These are phyloP conservation scores for Kwoniella pini DNA, from an alignment of 768 basidiomycete genomes.

Conservation along the genomic window DNA sequence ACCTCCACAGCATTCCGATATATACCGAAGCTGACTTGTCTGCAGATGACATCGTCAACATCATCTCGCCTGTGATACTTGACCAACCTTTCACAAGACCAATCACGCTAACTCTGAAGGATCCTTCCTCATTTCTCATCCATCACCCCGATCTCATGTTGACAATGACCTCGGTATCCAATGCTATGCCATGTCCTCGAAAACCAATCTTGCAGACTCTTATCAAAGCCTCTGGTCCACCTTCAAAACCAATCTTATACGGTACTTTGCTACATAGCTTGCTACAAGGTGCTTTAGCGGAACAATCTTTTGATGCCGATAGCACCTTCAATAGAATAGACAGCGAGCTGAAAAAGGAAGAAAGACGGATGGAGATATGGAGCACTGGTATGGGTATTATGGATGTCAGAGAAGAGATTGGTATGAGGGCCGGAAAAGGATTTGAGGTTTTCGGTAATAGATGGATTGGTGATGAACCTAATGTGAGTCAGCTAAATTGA, in stretches of 20 bases:
- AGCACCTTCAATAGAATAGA: slow-evolving; percentile 36
- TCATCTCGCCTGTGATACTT: slow-evolving; percentile 61
- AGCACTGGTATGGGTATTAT: slow-evolving; percentile 48
- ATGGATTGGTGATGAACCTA: slow-evolving; percentile 66
- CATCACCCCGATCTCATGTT: slow-evolving; percentile 89
- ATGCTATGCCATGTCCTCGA: slow-evolving; percentile 76
- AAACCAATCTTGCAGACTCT: slow-evolving; percentile 72
- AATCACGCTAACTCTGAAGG: slow-evolving; percentile 61
- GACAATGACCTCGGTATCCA: slow-evolving; percentile 85
- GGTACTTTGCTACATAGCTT: slow-evolving; percentile 93
- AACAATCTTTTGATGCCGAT: slow-evolving; percentile 43
- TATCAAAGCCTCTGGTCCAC: slow-evolving; percentile 61
- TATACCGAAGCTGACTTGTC: not conserved
- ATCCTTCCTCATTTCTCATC: slow-evolving; percentile 66
- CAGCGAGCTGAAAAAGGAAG: slow-evolving; percentile 43
- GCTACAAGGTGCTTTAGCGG: slow-evolving; percentile 72
- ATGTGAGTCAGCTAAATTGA: slow-evolving; percentile 58
- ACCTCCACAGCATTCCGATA: not conserved
- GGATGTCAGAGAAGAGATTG: slow-evolving; percentile 52
- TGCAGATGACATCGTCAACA: slow-evolving; percentile 76
- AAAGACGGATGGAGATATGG: slow-evolving; percentile 52
- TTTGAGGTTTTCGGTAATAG: slow-evolving; percentile 54
- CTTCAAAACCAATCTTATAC: slow-evolving; percentile 63
- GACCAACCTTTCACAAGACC: slow-evolving; percentile 43
- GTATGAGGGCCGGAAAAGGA: slow-evolving; percentile 48